Evolutionary conservation across 441 rosid genomes (phyloP).

Genomic region (Euphorbia corollata): DNA sequence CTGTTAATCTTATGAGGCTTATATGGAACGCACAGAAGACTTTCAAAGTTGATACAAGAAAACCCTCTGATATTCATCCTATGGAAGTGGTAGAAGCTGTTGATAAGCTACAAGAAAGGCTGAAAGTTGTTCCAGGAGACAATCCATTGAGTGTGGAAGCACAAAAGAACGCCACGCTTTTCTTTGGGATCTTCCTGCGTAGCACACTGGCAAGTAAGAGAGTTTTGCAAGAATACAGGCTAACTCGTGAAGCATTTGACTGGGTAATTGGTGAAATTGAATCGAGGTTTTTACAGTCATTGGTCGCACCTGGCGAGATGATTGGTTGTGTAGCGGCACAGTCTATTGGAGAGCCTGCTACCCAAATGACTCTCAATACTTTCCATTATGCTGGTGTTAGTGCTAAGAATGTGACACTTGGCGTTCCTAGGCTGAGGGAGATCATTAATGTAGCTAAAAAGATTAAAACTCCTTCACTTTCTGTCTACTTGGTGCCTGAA

Average conservation of each 20-base stretch:
- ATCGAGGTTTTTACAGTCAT: conserved; percentile 80
- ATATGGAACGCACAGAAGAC: conserved; percentile 96
- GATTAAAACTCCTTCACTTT: conserved; percentile 91
- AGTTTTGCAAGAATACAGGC: conserved; percentile 94
- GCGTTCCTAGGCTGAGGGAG: conserved; percentile 95
- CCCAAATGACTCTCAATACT: conserved; percentile 99
- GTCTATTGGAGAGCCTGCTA: conserved; percentile 99
- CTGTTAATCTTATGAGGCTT: conserved; percentile 82
- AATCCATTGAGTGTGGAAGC: conserved; percentile 95
- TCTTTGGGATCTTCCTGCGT: conserved; percentile 88
- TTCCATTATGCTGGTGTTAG: conserved; percentile 99
- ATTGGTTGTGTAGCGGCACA: conserved; percentile 99
- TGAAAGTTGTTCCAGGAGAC: conserved; percentile 91
- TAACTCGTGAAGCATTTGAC: conserved; percentile 93
- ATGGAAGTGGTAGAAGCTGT: conserved; percentile 96
- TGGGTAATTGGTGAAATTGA: conserved; percentile 99
- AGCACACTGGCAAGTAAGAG: conserved; percentile 97
- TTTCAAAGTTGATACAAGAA: conserved; percentile 71
- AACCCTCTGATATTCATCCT: conserved; percentile 85
- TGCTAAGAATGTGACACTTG: conserved; percentile 98
- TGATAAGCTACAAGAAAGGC: conserved; percentile 94
- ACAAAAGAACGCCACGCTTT: conserved; percentile 94
- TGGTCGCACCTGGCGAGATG: conserved; percentile 98
- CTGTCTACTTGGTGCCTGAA: conserved; percentile 73
- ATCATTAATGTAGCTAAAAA: conserved; percentile 95